Conservation (phyloP, 108 stramenopile genomes). For the Poteriospumella lacustris region DNA sequence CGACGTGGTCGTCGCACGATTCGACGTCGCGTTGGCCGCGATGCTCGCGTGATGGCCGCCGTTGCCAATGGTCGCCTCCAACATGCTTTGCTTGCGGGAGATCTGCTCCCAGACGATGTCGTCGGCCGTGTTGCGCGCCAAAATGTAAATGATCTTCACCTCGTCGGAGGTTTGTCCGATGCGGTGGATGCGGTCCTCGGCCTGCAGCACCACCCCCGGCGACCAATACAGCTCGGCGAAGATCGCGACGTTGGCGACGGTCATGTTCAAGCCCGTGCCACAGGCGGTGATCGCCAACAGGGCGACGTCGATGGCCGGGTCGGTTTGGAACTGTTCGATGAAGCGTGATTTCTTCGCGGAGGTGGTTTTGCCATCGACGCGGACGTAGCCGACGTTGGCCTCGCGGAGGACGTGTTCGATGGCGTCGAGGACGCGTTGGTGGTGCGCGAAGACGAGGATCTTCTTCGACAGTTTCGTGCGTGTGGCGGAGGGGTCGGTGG, state of each 20-base stretch:
- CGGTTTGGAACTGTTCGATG: background rate
- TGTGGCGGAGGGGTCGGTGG: too few relatives aligned
- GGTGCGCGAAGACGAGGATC: conserved; percentile 34
- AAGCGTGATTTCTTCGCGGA: background rate
- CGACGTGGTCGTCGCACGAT: too few relatives aligned
- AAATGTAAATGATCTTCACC: conserved; percentile 7
- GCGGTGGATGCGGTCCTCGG: conserved; percentile 34
- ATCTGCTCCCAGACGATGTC: conserved; percentile 26
- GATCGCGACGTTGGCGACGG: conserved; percentile 12
- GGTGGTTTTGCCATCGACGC: conserved; percentile 7
- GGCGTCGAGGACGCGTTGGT: conserved; percentile 22
- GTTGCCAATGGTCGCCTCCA: conserved; percentile 13
- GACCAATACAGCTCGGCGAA: conserved; percentile 32
- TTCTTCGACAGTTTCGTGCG: conserved; percentile 14
- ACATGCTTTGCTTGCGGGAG: background rate
- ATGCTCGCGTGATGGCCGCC: too few relatives aligned
- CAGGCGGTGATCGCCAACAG: background rate
- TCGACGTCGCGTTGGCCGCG: too few relatives aligned
- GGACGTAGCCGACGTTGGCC: conserved; percentile 2
- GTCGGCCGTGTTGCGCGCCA: conserved; percentile 16
- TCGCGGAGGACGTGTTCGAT: conserved; percentile 12
- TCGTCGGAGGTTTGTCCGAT: background rate
- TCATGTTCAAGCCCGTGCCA: conserved; percentile 24
- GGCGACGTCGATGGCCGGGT: background rate
- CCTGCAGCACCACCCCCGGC: conserved; percentile 29